These are phyloP conservation scores for Dioscorea zingiberensis DNA, from an alignment of 106 monocot species.

Conservation along the genomic window DNA sequence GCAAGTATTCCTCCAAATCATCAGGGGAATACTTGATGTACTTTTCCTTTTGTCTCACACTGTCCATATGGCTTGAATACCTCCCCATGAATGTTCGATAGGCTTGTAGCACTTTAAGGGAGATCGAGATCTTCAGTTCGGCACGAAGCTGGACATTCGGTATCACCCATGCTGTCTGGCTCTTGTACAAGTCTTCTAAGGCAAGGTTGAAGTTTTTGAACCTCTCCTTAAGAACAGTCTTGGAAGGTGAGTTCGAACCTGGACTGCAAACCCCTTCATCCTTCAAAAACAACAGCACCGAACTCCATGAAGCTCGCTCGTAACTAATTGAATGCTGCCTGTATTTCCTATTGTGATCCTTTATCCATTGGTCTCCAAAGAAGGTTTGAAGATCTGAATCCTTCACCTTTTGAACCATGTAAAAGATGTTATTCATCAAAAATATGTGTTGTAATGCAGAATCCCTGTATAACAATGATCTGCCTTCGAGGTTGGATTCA, in stretches of 20 bases:
- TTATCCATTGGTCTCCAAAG: conserved; percentile 59
- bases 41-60: conserved; percentile 26
- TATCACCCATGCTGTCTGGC: conserved; percentile 61
- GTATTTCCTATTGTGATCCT: conserved; percentile 28
- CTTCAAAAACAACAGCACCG: conserved; percentile 41
- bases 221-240: conserved; percentile 46
- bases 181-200: conserved; percentile 59
- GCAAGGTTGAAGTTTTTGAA: conserved; percentile 51
- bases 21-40: conserved; percentile 59
- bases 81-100: conserved; percentile 62
- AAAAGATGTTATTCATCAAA: conserved; percentile 67
- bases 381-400: conserved; percentile 29
- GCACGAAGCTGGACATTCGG: conserved; percentile 41
- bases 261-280: conserved; percentile 42
- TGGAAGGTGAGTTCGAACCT: conserved; percentile 24
- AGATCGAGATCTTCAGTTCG: conserved; percentile 63
- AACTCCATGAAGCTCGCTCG: conserved; percentile 55
- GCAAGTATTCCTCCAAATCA: conserved; percentile 48
- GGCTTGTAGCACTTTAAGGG: conserved; percentile 53
- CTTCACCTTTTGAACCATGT: conserved; percentile 72
- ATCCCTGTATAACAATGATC: conserved; percentile 44
- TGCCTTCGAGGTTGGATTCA: conserved; percentile 36
- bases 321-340: conserved; percentile 33
- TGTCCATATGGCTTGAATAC: conserved; percentile 28
- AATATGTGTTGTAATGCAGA: conserved; percentile 45